Evolutionary conservation across 2,329 filamentous ascomycete genomes (phyloP).

Genomic region (Fusarium haematococcum): DNA sequence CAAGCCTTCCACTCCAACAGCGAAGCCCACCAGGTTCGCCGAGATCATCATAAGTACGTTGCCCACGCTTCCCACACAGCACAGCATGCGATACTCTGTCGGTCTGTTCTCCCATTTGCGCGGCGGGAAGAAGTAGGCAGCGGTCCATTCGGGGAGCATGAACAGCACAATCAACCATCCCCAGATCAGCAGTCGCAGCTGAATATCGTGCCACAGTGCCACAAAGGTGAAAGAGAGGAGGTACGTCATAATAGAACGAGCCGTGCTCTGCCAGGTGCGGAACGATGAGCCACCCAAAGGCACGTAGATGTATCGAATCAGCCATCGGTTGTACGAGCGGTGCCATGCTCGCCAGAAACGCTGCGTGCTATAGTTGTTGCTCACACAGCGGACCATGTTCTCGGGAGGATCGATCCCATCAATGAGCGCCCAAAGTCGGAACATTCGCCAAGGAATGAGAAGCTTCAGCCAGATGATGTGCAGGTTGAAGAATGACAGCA

Average conservation of each 20-base stretch:
- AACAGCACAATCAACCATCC: conserved; percentile 97
- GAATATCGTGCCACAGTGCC: conserved; percentile 97
- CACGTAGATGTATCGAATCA: conserved; percentile 92
- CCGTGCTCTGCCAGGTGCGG: conserved; percentile 57
- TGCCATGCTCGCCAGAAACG: conserved; percentile 98
- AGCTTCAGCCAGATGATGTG: conserved; percentile 99
- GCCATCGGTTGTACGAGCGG: conserved; percentile 93
- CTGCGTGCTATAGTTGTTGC: conserved; percentile 90
- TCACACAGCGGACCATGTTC: conserved; percentile 98
- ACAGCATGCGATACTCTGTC: conserved; percentile 81
- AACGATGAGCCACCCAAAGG: conserved; percentile 81
- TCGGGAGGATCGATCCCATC: conserved; percentile 96
- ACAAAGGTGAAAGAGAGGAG: conserved; percentile 94
- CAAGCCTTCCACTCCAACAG: conserved; percentile 89
- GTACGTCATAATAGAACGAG: conserved; percentile 78
- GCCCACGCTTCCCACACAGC: conserved; percentile 81
- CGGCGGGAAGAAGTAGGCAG: conserved; percentile 76
- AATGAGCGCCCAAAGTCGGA: conserved; percentile 92
- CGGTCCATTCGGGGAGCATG: conserved; percentile 88
- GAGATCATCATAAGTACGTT: conserved; percentile 97
- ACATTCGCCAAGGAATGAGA: conserved; percentile 96
- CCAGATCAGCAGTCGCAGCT: conserved; percentile 91
- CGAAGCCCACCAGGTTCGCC: conserved; percentile 95
- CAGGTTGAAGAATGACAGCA: conserved; percentile 95
- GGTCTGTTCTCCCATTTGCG: conserved; percentile 77